Evolutionary conservation across 441 rosid species (phyloP).

Genomic region (Viola pubescens): DNA sequence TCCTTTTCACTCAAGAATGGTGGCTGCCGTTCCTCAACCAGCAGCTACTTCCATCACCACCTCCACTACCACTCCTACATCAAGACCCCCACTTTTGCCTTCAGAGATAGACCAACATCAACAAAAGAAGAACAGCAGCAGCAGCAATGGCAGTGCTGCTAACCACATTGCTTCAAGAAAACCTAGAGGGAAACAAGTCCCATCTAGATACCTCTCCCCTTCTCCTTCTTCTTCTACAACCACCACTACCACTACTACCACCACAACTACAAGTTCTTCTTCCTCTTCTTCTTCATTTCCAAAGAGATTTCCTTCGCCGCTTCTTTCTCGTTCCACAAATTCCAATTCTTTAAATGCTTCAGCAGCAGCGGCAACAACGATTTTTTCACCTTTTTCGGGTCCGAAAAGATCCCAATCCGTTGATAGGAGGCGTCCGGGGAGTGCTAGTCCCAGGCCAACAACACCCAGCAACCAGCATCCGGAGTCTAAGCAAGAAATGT

Average conservation of each 20-base stretch:
- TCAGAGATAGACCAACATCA: constrained; percentile 26
- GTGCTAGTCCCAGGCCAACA: constrained; percentile 27
- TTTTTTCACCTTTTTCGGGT: constrained; percentile 20
- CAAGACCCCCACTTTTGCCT: constrained; percentile 35
- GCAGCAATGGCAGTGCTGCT: constrained; percentile 1
- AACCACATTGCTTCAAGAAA: constrained; percentile 23
- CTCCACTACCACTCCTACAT: constrained; percentile 8
- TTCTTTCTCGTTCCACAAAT: constrained; percentile 40
- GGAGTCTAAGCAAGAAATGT: constrained; percentile 18
- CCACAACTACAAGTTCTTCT: constrained; percentile 26
- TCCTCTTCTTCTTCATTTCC: constrained; percentile 37
- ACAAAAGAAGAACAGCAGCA: constrained; percentile 1
- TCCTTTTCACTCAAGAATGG: constrained; percentile 32
- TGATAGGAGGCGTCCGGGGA: constrained; percentile 41
- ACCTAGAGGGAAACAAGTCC: constrained; percentile 56
- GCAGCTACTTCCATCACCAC: constrained; percentile 22
- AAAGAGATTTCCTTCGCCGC: constrained; percentile 53
- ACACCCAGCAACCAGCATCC: constrained; percentile 8
- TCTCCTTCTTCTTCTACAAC: constrained; percentile 54
- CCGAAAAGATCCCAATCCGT: constrained; percentile 73
- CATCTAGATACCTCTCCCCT: constrained; percentile 79
- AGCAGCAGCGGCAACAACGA: constrained; percentile 4
- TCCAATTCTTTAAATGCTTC: constrained; percentile 24
- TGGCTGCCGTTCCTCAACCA: constrained; percentile 54
- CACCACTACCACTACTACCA: constrained; percentile 28